phyloP scores from a whole-genome alignment of 2,329 filamentous ascomycete species.

The Pseudocercospora macadamiae region DNA sequence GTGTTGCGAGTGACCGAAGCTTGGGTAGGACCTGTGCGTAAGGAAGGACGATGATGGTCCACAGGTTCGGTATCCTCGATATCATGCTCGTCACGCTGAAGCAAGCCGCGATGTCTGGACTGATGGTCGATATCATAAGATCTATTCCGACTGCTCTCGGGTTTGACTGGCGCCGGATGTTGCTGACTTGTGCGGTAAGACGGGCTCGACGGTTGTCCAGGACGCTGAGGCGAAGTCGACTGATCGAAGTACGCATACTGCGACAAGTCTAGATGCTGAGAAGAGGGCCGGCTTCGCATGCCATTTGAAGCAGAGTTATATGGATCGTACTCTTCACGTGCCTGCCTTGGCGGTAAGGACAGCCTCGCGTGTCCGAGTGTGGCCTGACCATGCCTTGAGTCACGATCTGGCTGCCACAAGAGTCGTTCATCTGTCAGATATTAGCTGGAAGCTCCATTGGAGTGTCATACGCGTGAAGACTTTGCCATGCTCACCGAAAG shows the following conservation, averaged over 20 bases:
- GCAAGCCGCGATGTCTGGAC: background rate
- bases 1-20: background rate
- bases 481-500: conserved; percentile 48
- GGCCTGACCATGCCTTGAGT: conserved; percentile 41
- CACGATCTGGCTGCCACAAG: conserved; percentile 37
- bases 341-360: conserved; percentile 36
- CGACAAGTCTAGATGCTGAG: background rate
- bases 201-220: conserved; percentile 1
- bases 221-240: background rate
- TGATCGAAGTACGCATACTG: background rate
- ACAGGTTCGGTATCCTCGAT: background rate
- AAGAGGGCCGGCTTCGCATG: background rate
- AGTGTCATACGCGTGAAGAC: too few relatives aligned
- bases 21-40: background rate
- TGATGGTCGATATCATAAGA: background rate
- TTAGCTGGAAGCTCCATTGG: conserved; percentile 15
- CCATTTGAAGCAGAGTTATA: background rate
- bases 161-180: background rate
- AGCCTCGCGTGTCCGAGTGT: conserved; percentile 40
- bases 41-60: too few relatives aligned
- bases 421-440: conserved; percentile 39
- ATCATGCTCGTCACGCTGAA: background rate
- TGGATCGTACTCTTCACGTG: background rate
- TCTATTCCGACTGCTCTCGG: background rate
- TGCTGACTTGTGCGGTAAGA: conserved; percentile 3